Evolutionary conservation across 257 asterid species (phyloP).

Genomic region (Ballota nigra): DNA sequence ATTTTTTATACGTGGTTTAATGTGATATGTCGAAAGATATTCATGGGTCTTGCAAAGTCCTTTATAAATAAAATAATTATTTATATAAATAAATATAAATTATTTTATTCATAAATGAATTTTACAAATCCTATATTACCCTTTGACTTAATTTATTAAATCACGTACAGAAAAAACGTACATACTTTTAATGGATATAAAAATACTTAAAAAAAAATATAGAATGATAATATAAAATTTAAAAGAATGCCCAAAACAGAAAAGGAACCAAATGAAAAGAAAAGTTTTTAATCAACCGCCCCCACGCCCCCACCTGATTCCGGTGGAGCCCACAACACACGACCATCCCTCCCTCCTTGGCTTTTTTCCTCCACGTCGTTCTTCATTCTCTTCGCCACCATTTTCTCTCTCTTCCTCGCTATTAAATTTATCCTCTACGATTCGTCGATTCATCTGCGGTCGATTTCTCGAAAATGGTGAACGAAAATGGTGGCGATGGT

Average conservation of each 20-base stretch:
- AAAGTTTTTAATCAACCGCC: constrained; percentile 13
- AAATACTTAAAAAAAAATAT: not conserved
- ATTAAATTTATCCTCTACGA: constrained; percentile 1
- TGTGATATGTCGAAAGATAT: too few species aligned
- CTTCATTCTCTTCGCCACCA: constrained; percentile 27
- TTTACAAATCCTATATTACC: too few species aligned
- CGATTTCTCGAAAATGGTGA: constrained; percentile 42
- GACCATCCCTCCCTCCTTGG: constrained; percentile 11
- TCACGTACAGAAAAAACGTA: too few species aligned
- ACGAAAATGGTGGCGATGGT: constrained; percentile 31
- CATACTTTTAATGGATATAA: too few species aligned
- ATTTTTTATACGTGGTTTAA: too few species aligned
- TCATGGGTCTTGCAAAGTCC: too few species aligned
- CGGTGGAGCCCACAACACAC: constrained; percentile 32
- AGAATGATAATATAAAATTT: not conserved
- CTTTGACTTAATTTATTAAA: too few species aligned
- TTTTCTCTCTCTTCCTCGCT: not conserved
- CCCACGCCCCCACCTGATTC: constrained; percentile 20
- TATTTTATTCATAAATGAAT: too few species aligned
- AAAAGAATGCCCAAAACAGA: not conserved
- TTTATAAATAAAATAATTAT: too few species aligned
- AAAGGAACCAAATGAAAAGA: not conserved
- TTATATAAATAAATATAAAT: too few species aligned
- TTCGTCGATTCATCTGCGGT: constrained; percentile 25
- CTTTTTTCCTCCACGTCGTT: not conserved